Evolutionary conservation across 2,329 filamentous ascomycete genomes (phyloP), one percentile per base, ranked within the genome.

Genomic region (Cryphonectria radicalis): DNA sequence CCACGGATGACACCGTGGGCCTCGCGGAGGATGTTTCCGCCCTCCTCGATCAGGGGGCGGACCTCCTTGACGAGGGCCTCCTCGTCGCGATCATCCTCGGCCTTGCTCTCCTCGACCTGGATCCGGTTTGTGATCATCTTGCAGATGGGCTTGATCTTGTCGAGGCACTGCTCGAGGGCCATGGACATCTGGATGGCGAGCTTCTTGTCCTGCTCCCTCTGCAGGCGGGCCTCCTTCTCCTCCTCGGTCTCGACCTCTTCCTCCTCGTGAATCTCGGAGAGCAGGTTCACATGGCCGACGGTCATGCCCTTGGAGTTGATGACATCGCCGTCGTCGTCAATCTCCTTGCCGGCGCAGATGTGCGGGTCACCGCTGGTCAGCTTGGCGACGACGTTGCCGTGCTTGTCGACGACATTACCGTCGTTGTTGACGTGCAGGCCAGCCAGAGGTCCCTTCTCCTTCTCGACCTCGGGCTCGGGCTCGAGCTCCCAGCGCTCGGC

Each of bases 51-150:
- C 19, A 97, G 87, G 0, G 95, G 95, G 81, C 92, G 93, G 77
- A 97, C 93, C 71, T 94, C 88, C 79, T 93, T 90, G 77, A 98
- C 94, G 6, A 97, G 89, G 76, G 93, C 88, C 78, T 98, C 93
- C 80, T 98, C 95, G 77, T 98, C 94, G 35, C 95, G 90, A 76
- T 97, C 94, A 5, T 97, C 93, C 81, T 93, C 92, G 60, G 92
- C 91, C 40, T 92, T 93, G 74, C 90, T 89, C 80, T 97, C 93
- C 40, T 93, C 93, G 69, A 86, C 86, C 76, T 97, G 93, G 77
- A 97, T 92, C 82, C 91, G 88, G 89, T 94, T 91, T 5, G 89
- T 92, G 80, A 97, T 97, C 84, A 94, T 88, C 83, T 93, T 94
- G 85, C 93, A 92, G 78, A 97, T 90, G 13, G 94, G 94, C 75